A percentile compares a stretch with the other conserved stretches of the same genome.
phyloP scores from a whole-genome alignment of 2,329 filamentous ascomycete genomes.

The Dactylonectria estremocensis region DNA sequence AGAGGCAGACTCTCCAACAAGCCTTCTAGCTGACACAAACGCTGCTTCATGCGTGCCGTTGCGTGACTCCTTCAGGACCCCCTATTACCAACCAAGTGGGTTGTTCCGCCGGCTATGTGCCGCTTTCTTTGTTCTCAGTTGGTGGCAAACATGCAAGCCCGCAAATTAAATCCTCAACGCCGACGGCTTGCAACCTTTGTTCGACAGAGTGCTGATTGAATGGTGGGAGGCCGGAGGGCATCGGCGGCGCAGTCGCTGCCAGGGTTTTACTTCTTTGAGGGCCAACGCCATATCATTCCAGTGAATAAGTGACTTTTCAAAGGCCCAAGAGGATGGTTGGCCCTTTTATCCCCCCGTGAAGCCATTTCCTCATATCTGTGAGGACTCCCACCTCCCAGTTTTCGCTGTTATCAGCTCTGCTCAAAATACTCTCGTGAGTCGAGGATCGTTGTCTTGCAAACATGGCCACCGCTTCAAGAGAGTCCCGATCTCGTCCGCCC shows the following conservation, averaged over 20 bases:
- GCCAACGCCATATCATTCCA: slow-evolving; percentile 42
- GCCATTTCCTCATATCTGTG: not conserved
- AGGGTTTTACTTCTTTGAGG: slow-evolving; percentile 36
- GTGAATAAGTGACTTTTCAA: slow-evolving; percentile 31
- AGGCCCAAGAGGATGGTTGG: slow-evolving; percentile 1
- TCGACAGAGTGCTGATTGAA: slow-evolving; percentile 18
- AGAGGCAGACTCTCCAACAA: not conserved
- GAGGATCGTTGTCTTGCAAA: not conserved
- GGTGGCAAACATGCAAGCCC: slow-evolving; percentile 42
- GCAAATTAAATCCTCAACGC: slow-evolving; percentile 32
- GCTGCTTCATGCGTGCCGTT: not conserved
- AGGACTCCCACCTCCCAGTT: not conserved
- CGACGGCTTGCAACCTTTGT: slow-evolving; percentile 34
- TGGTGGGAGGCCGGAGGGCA: slow-evolving; percentile 33
- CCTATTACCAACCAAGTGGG: slow-evolving; percentile 13
- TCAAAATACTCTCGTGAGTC: not conserved
- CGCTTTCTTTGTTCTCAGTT: slow-evolving; percentile 48
- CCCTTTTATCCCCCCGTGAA: slow-evolving; percentile 15
- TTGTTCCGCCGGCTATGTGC: slow-evolving; percentile 32
- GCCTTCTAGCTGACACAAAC: not conserved
- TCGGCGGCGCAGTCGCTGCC: slow-evolving; percentile 24
- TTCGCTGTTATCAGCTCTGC: not conserved
- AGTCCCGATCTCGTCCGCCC: slow-evolving; percentile 37
- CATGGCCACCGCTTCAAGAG: slow-evolving; percentile 39
- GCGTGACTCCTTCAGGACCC: not conserved